These are phyloP conservation scores for Aspergillus sp. DNA, from an alignment of 2,329 filamentous ascomycete genomes.

Conservation along the genomic window DNA sequence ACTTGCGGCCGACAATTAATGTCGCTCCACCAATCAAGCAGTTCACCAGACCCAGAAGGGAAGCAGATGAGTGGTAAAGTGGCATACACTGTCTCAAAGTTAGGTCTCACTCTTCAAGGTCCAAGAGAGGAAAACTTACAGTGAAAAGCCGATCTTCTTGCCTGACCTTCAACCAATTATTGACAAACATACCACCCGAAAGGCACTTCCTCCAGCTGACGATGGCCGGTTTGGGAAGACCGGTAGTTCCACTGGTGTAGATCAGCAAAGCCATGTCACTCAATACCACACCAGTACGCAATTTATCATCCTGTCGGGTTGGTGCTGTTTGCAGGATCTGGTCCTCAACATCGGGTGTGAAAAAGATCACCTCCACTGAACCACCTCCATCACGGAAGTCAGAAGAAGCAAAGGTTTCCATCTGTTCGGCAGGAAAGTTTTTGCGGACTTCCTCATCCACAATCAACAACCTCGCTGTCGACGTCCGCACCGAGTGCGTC, in stretches of 20 bases:
- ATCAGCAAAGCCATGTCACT: conserved; percentile 68
- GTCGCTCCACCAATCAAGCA: conserved; percentile 60
- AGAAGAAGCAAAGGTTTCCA: conserved; percentile 34
- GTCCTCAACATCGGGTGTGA: conserved; percentile 55
- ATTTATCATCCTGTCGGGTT: conserved; percentile 54
- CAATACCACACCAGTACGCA: conserved; percentile 47
- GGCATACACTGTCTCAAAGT: conserved; percentile 65
- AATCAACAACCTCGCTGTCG: conserved; percentile 62
- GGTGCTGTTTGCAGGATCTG: conserved; percentile 51
- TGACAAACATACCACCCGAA: conserved; percentile 49
- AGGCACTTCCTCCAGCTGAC: conserved; percentile 67
- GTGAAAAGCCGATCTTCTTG: conserved; percentile 69
- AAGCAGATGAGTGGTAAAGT: conserved; percentile 78
- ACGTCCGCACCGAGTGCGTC: conserved; percentile 67
- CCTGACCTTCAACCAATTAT: conserved; percentile 54
- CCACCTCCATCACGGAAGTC: conserved; percentile 39
- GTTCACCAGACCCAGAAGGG: conserved; percentile 62
- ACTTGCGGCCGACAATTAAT: conserved; percentile 68
- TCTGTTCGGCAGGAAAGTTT: conserved; percentile 41
- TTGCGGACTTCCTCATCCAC: conserved; percentile 63
- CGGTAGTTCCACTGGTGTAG: conserved; percentile 82
- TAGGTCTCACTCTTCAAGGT: conserved; percentile 1
- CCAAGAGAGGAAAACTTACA: conserved; percentile 37
- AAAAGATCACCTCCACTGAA: conserved; percentile 55
- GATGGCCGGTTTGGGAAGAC: conserved; percentile 74